Base-by-base conservation (phyloP, 352 stramenopile genomes). In the Phytophthora sp. region DNA sequence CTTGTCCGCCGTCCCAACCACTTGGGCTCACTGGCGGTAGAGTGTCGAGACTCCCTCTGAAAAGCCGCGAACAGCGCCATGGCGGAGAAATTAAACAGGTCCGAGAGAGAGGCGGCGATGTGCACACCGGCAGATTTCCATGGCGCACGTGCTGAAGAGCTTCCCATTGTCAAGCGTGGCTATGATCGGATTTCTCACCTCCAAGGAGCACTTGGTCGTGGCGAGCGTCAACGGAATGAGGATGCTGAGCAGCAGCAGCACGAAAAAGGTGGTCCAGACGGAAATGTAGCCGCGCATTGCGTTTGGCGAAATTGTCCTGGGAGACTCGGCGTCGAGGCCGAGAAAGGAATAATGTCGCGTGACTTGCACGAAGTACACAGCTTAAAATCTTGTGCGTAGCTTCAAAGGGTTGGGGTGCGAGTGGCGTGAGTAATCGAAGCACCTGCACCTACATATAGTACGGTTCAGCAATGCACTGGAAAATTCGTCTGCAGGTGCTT, bases 1-100 rank as follows among this genome's bases (percentile, higher is more conserved):
- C 26, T 44, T 53, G 51, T 70, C 54, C 7, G 63, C 63, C 16
- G 30, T 46, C 15, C 23, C 33, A 20, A 65, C 47, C 11, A 39
- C 38, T 27, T 64, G 35, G 16, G 57, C 61, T 24, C 67, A 71
- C 16, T 70, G 24, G 7, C 45, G 53, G 16, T 71, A 58, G 6
- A 71, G 31, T 13, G 47, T 33, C n/a, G 49, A 56, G 18, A 71
- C 50, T 12, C 67, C 63, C 20, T 61, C 39, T 23, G 50, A 57
- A 4, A 57, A 15, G 7, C 46, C 46, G 21, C 33, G 50, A 12
- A 23, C 21, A 7, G 50, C 13, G 11, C 50, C 50, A 2, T 57
- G 65, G 52, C 53, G 12, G 53, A 67, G 38, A 74, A 63, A 9
- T 58, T 23, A 29, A 52, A 55, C 30, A 67, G 61, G 50, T 74